phyloP scores from a whole-genome alignment of 1,284 basidiomycete species.

The Marasmius oreades region DNA sequence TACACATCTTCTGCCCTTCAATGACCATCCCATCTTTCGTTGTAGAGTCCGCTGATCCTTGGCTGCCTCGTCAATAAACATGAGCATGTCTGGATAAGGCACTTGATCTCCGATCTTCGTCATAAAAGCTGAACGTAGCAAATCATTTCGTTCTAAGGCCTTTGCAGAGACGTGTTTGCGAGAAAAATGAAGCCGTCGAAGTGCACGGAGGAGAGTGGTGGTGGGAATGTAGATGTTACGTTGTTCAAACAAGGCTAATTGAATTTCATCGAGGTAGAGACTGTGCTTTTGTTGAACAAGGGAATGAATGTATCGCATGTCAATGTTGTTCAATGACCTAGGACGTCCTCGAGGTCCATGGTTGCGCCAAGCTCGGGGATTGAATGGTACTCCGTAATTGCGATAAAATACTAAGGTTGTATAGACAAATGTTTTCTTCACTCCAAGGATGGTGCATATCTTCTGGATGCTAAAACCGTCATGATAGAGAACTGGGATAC shows the following conservation, averaged over 20 bases:
- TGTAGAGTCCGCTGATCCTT: slow-evolving; percentile 14
- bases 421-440: slow-evolving; percentile 22
- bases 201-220: slow-evolving; percentile 16
- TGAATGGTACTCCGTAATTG: slow-evolving; percentile 13
- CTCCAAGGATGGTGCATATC: slow-evolving; percentile 20
- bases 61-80: slow-evolving; percentile 21
- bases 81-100: slow-evolving; percentile 17
- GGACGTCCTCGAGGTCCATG: slow-evolving; percentile 5
- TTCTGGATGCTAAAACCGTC: slow-evolving; percentile 14
- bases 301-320: slow-evolving; percentile 12
- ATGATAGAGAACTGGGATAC: slow-evolving; percentile 18
- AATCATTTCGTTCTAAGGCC: slow-evolving; percentile 21
- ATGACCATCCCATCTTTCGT: slow-evolving; percentile 18
- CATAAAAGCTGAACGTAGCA: slow-evolving; percentile 17
- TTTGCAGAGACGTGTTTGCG: slow-evolving; percentile 18
- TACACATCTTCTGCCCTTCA: slow-evolving; percentile 20
- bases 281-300: slow-evolving; percentile 9
- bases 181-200: slow-evolving; percentile 16
- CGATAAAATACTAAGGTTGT: slow-evolving; percentile 17
- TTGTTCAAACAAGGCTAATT: slow-evolving; percentile 11
- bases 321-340: no score
- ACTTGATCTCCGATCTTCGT: slow-evolving; percentile 15
- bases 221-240: slow-evolving; percentile 14
- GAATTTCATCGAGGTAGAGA: slow-evolving; percentile 19
- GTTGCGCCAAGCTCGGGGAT: slow-evolving; percentile 12